These are phyloP conservation scores for Syzygium jambos DNA, from an alignment of 345 rosid genomes.

Conservation along the genomic window DNA sequence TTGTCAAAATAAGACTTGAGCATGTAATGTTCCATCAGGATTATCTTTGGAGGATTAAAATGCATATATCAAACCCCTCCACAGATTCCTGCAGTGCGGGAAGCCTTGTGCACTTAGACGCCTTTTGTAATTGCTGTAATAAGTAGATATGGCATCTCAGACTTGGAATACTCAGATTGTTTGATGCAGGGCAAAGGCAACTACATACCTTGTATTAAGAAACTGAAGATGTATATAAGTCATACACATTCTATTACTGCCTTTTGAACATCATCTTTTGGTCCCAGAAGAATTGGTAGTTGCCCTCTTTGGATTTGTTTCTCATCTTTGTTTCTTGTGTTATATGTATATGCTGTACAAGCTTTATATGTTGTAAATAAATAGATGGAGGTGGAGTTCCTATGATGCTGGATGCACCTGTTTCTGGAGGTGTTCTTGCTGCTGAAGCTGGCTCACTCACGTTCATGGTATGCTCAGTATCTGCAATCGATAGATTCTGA, in stretches of 20 bases:
- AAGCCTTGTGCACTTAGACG: neutral
- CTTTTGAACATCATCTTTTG: neutral
- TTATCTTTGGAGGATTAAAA: neutral
- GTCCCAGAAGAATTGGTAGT: neutral
- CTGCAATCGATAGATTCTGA: neutral
- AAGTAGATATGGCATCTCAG: neutral
- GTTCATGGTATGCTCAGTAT: constrained; percentile 53
- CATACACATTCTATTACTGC: neutral
- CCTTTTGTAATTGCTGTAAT: neutral
- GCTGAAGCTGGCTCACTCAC: constrained; percentile 87
- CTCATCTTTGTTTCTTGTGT: neutral
- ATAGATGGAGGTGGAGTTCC: constrained; percentile 55
- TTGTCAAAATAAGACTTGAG: neutral
- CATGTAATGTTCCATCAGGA: neutral
- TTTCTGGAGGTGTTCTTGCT: constrained; percentile 94
- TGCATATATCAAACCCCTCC: neutral
- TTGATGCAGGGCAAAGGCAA: neutral
- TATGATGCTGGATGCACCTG: constrained; percentile 95
- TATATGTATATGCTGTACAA: neutral
- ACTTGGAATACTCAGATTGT: neutral
- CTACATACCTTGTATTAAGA: neutral
- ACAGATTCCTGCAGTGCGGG: neutral
- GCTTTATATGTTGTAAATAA: neutral
- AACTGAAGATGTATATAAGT: neutral
- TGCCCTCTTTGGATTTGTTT: neutral